These are phyloP conservation scores for Aurantiochytrium sp. DNA, from an alignment of 108 stramenopile genomes.

Conservation along the genomic window DNA sequence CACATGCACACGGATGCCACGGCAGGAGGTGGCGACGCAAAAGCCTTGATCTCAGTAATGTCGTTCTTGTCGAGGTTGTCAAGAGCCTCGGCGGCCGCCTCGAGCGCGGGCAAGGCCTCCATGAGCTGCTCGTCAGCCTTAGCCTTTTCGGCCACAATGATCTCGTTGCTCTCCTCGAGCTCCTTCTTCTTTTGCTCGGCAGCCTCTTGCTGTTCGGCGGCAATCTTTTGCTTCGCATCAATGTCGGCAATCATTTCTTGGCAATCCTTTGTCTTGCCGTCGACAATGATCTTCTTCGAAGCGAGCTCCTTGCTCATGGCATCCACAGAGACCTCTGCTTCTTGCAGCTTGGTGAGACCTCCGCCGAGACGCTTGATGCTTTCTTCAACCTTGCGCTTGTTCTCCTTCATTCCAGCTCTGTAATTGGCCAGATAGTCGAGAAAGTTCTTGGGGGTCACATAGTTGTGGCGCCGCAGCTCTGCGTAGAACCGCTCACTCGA, in stretches of 20 bases:
- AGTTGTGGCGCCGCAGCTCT: constrained; percentile 57
- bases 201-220: constrained; percentile 47
- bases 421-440: constrained; percentile 60
- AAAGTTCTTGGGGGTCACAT: constrained; percentile 65
- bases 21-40: constrained; percentile 47
- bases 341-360: constrained; percentile 56
- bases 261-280: constrained; percentile 40
- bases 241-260: constrained; percentile 49
- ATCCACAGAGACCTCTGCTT: constrained; percentile 57
- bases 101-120: constrained; percentile 59
- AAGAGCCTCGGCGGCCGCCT: constrained; percentile 57
- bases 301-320: constrained; percentile 40
- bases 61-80: constrained; percentile 57
- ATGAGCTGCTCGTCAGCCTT: constrained; percentile 54
- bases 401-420: constrained; percentile 17
- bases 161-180: constrained; percentile 33
- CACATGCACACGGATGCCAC: constrained; percentile 35
- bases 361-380: constrained; percentile 50
- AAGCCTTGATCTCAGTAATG: constrained; percentile 56
- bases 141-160: constrained; percentile 44
- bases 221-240: constrained; percentile 46
- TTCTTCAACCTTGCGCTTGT: constrained; percentile 25
- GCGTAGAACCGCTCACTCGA: constrained; percentile 40
- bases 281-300: constrained; percentile 39
- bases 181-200: constrained; percentile 47